Evolutionary conservation across 495 filamentous ascomycete genomes (phyloP), one percentile per base, ranked within the genome.

Genomic region (Aspergillus nidulans): DNA sequence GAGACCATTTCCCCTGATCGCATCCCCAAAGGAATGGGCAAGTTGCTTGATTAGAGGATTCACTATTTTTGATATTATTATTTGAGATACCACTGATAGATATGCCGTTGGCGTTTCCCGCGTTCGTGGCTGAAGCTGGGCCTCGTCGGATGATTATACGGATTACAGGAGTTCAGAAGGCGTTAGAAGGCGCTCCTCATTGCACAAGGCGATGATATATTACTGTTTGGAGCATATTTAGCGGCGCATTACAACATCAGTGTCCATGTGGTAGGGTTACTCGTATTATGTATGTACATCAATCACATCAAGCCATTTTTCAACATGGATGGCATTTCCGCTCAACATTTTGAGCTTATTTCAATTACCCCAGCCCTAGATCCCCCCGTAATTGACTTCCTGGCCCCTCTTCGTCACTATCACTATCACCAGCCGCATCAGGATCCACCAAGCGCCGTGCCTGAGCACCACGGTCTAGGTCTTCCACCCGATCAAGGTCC

Each of bases 401-500:
- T 10, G 73, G 71, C 43, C 70, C 76, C 48, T 77, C 74, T 49
- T 74, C 67, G 45, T 78, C 74, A 52, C 57, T 62, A 16, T 73
- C 70, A n/a, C 69, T 70, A 24, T 76, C 62, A 4, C 55, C 63
- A 26, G 63, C 71, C 43, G 63, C 72, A 56, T 74, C 77, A 28
- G 73, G 72, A 49, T 75, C 69, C 59, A 65, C 68, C 57, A 50
- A 64, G 26, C 56, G 66, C 34, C 42, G 64, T 19, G 57, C 55
- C 8, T 64, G 55, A 38, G 64, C 46, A 42, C 63, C 58, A 8
- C 53, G 57, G 65, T 83, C 81, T 52, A 81, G 72, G 65, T 81
- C 77, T 64, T 89, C 85, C 30, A 86, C 75, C 15, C 83, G 83
- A 62, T 88, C 84, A 58, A 87, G 80, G 53, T 85, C 79, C 16